These are phyloP conservation scores for Discostella stelligeroides DNA, from an alignment of 108 stramenopile species.

Conservation along the genomic window DNA sequence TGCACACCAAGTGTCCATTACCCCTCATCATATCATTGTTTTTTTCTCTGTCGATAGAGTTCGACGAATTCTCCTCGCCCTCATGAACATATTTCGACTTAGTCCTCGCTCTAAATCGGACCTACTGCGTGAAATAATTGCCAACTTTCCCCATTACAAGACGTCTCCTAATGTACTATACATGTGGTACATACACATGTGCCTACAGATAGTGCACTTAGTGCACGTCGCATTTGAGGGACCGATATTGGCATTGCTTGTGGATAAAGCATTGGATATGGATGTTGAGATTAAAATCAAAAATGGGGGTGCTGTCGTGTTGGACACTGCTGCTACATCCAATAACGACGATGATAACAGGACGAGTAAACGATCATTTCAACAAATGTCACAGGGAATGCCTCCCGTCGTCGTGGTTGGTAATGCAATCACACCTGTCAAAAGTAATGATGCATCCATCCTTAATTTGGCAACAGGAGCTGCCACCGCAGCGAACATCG, in stretches of 20 bases:
- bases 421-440: background rate
- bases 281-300: slow-evolving; percentile 97
- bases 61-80: slow-evolving; percentile 35
- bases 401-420: background rate
- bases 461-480: background rate
- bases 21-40: background rate
- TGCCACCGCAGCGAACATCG: background rate
- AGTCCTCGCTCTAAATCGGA: slow-evolving; percentile 44
- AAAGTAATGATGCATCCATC: background rate
- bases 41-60: too few species aligned
- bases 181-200: slow-evolving; percentile 45
- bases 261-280: slow-evolving; percentile 93
- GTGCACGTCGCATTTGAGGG: slow-evolving; percentile 43
- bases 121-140: slow-evolving; percentile 37
- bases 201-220: slow-evolving; percentile 42
- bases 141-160: slow-evolving; percentile 53
- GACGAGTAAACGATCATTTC: slow-evolving; percentile 40
- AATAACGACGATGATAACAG: slow-evolving; percentile 5
- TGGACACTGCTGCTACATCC: slow-evolving; percentile 51
- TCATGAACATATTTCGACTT: slow-evolving; percentile 44
- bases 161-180: slow-evolving; percentile 35
- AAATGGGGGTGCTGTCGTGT: slow-evolving; percentile 78
- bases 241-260: slow-evolving; percentile 60
- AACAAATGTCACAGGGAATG: slow-evolving; percentile 13
- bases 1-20: too few species aligned